Evolutionary conservation across 192 early-diverging fungal genomes (phyloP).

Genomic region (Backusella liffmaniae): DNA sequence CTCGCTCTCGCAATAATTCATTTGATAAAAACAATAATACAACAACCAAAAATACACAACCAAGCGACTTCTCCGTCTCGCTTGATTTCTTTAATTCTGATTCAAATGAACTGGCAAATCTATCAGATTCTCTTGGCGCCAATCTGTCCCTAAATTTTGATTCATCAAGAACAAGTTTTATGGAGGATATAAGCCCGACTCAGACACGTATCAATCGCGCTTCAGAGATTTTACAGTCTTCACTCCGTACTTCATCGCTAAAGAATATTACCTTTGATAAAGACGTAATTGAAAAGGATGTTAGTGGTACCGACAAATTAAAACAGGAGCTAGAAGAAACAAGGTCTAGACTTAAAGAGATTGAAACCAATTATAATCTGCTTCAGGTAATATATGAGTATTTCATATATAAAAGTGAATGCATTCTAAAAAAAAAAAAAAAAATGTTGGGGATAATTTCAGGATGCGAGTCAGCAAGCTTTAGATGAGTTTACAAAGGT

Average conservation of each 20-base stretch:
- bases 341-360: conserved; percentile 22
- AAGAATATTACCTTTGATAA: neutral
- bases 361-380: conserved; percentile 32
- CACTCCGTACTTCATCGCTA: neutral
- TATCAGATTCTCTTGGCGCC: conserved; percentile 34
- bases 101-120: conserved; percentile 29
- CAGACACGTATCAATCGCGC: conserved; percentile 17
- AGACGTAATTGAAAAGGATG: neutral
- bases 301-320: neutral
- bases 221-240: conserved; percentile 21
- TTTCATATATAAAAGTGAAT: neutral
- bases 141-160: conserved; percentile 18
- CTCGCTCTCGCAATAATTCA: conserved; percentile 19
- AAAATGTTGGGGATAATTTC: neutral
- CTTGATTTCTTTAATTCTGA: conserved; percentile 35
- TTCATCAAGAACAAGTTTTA: neutral
- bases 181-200: neutral
- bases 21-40: neutral
- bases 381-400: conserved; percentile 32
- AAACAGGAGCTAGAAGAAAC: conserved; percentile 26
- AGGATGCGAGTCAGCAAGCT: conserved; percentile 35
- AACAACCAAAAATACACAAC: neutral
- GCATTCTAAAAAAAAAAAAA: neutral
- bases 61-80: conserved; percentile 1
- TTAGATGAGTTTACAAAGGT: conserved; percentile 41